These are phyloP conservation scores for Colletotrichum shisoi DNA, from an alignment of 2,329 filamentous ascomycete species.

Conservation along the genomic window DNA sequence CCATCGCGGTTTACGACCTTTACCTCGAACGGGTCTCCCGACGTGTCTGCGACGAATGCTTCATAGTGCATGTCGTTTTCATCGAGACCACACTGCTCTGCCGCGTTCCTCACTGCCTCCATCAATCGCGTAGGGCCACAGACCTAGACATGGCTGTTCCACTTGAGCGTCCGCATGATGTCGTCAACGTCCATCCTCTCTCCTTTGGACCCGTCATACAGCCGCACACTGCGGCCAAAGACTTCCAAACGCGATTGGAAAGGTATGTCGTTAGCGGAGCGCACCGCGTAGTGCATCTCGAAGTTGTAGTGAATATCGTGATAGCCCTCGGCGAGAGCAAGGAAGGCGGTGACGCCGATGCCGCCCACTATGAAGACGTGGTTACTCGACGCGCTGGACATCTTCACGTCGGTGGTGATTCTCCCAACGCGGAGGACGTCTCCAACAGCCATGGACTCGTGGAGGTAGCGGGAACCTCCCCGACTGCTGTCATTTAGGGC, in stretches of 20 bases:
- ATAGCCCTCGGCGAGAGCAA: conserved; percentile 57
- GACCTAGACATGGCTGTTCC: conserved; percentile 67
- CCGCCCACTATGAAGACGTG: conserved; percentile 71
- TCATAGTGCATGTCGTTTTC: conserved; percentile 67
- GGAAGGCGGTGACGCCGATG: conserved; percentile 72
- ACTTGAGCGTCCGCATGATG: conserved; percentile 57
- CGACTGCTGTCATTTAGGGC: conserved; percentile 63
- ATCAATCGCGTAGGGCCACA: conserved; percentile 68
- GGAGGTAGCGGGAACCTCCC: conserved; percentile 69
- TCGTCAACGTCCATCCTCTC: conserved; percentile 60
- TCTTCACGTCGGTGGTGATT: conserved; percentile 59
- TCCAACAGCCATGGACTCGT: conserved; percentile 57
- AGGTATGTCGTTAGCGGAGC: conserved; percentile 60
- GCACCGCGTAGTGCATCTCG: conserved; percentile 67
- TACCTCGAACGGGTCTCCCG: conserved; percentile 67
- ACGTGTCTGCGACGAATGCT: conserved; percentile 62
- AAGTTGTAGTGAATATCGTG: conserved; percentile 58
- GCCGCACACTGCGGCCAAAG: conserved; percentile 52
- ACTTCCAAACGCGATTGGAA: conserved; percentile 59
- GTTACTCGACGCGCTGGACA: conserved; percentile 58
- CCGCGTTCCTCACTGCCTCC: conserved; percentile 56
- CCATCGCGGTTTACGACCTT: conserved; percentile 55
- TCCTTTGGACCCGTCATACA: conserved; percentile 63
- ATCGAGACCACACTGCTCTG: conserved; percentile 53
- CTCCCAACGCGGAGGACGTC: conserved; percentile 60